phyloP scores from a whole-genome alignment of 192 early-diverging fungal genomes.

The Umbelopsis isabellina region DNA sequence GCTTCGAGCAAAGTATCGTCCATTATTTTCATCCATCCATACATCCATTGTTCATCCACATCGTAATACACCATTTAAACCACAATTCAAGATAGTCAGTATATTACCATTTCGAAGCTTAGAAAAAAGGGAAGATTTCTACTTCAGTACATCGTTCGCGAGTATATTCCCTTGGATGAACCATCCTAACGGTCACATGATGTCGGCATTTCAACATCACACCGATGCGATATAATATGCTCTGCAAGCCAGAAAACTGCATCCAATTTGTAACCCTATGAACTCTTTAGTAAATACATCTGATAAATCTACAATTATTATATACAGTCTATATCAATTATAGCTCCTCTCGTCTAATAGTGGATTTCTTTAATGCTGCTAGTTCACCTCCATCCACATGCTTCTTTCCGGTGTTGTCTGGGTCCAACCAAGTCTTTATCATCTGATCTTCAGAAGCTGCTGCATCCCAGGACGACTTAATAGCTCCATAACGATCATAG shows the following conservation, averaged over 20 bases:
- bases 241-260: too few relatives aligned
- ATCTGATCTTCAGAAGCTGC: background rate
- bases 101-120: conserved; percentile 13
- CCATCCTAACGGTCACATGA: background rate
- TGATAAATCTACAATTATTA: background rate
- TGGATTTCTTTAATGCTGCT: background rate
- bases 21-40: conserved; percentile 8
- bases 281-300: background rate
- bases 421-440: conserved; percentile 4
- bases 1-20: background rate
- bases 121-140: conserved; percentile 6
- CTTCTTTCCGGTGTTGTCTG: conserved; percentile 9
- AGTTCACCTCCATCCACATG: conserved; percentile 1
- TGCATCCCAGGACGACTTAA: conserved; percentile 36
- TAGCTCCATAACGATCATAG: conserved; percentile 47
- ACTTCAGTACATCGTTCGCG: background rate
- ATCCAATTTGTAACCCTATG: background rate
- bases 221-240: too few relatives aligned
- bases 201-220: background rate
- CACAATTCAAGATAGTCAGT: background rate
- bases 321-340: background rate
- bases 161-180: background rate
- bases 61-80: background rate
- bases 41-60: background rate
- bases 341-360: background rate